Evolutionary conservation across 306 rosid species (phyloP), one percentile per base, ranked within the genome.

Genomic region (Malus orientalis): DNA sequence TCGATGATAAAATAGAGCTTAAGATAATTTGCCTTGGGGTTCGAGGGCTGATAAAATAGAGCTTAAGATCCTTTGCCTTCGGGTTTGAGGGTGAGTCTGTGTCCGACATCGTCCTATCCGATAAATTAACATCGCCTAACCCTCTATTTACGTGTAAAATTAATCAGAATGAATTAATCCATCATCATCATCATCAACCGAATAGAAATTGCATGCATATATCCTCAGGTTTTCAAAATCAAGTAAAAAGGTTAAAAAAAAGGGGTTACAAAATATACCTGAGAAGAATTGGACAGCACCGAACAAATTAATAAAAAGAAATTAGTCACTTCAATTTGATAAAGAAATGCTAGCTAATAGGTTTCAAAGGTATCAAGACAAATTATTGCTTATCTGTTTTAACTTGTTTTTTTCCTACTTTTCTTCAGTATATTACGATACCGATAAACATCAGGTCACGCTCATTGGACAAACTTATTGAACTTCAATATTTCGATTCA

Each of bases 351-450:
- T 47, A 49, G 68, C 38, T 63, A 74, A 65, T 74, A 69, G 67
- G 57, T 64, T 67, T 67, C 40, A 20, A 74, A 78, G 33, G 74
- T 69, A 84, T 85, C 73, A 78, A 65, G 90, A 88, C 91, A 89
- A 85, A 85, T 8, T 67, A 83, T 11, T 67, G 87, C 91, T 89
- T 77, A 85, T 85, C 88, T 87, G 91, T 91, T 80, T 82, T 63
- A 74, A 59, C 77, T 91, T 89, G 93, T 85, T 83, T 79, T 79
- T 76, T 84, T 81, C 79, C 75, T 73, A 73, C 60, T 77, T 82
- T 81, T 86, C 76, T 75, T 58, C 70, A 49, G 82, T 75, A 86
- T 74, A 84, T 76, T 84, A 79, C 86, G 73, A 66, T 74, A 65
- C 78, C 72, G 84, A 90, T 78, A 83, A 83, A 75, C 71, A 76